phyloP scores from a whole-genome alignment of 2,329 filamentous ascomycete species.

The Dactylonectria macrodidyma region DNA sequence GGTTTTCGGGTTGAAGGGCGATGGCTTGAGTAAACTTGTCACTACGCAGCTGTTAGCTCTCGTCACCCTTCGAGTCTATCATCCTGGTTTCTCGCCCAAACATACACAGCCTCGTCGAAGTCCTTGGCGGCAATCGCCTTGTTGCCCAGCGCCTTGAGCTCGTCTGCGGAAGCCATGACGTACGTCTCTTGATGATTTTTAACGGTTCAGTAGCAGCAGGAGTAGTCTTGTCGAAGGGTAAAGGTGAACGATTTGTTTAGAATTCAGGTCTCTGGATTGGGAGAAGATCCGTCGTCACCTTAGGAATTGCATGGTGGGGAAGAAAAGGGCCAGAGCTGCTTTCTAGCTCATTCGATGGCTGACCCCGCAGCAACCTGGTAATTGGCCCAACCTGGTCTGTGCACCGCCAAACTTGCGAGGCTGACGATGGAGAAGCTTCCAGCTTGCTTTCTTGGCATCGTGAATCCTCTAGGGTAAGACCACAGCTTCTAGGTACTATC shows the following conservation, averaged over 20 bases:
- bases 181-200: conserved; percentile 17
- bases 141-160: conserved; percentile 98
- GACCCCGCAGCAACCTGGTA: conserved; percentile 42
- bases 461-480: conserved; percentile 39
- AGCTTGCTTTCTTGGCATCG: conserved; percentile 6
- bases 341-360: conserved; percentile 62
- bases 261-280: conserved; percentile 32
- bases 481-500: no score
- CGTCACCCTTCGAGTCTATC: conserved; percentile 2
- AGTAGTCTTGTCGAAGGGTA: conserved; percentile 25
- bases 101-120: conserved; percentile 95
- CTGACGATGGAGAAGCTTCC: conserved; percentile 36
- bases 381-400: conserved; percentile 50
- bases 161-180: conserved; percentile 74
- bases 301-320: conserved; percentile 49
- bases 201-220: conserved; percentile 18
- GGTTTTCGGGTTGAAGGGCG: conserved; percentile 87
- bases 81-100: conserved; percentile 45
- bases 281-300: conserved; percentile 41
- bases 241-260: conserved; percentile 27
- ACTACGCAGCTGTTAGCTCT: conserved; percentile 62
- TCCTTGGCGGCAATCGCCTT: conserved; percentile 98
- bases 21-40: conserved; percentile 97
- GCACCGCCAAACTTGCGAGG: conserved; percentile 37
- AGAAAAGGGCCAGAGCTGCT: conserved; percentile 50